A percentile compares a stretch with the other conserved stretches of the same genome.
These are phyloP conservation scores for Phytomonas sp. DNA, from an alignment of 208 protist genomes.

Conservation along the genomic window DNA sequence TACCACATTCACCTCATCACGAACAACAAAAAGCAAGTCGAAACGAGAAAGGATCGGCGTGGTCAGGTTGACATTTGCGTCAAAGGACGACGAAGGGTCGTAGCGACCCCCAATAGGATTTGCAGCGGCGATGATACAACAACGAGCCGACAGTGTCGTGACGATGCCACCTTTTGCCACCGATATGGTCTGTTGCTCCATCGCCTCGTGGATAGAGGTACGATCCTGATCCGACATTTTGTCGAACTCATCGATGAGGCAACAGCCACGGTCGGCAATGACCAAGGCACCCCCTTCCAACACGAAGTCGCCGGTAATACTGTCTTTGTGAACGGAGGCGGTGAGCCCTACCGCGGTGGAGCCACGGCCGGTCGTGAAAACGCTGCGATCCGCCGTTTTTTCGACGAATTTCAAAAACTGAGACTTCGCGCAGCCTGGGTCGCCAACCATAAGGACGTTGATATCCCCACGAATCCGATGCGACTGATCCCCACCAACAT, in stretches of 20 bases:
- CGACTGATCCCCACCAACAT: constrained; percentile 88
- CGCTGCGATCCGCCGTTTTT: constrained; percentile 96
- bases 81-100: constrained; percentile 92
- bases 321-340: constrained; percentile 96
- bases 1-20: constrained; percentile 95
- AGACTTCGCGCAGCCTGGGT: constrained; percentile 97
- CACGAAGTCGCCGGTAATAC: constrained; percentile 98
- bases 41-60: constrained; percentile 99
- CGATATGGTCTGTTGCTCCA: constrained; percentile 99
- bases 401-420: constrained; percentile 99
- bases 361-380: constrained; percentile 99
- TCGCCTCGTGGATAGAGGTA: constrained; percentile 99
- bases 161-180: constrained; percentile 99
- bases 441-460: constrained; percentile 99
- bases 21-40: constrained; percentile 90
- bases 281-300: constrained; percentile 99
- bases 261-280: constrained; percentile 98
- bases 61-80: constrained; percentile 97
- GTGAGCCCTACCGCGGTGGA: constrained; percentile 98
- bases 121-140: constrained; percentile 97
- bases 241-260: constrained; percentile 99
- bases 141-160: constrained; percentile 95
- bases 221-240: constrained; percentile 99
- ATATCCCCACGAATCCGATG: constrained; percentile 99
- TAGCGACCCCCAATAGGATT: constrained; percentile 98